Conservation (phyloP, 805 yeast genomes). For the Sugiyamaella americana region DNA sequence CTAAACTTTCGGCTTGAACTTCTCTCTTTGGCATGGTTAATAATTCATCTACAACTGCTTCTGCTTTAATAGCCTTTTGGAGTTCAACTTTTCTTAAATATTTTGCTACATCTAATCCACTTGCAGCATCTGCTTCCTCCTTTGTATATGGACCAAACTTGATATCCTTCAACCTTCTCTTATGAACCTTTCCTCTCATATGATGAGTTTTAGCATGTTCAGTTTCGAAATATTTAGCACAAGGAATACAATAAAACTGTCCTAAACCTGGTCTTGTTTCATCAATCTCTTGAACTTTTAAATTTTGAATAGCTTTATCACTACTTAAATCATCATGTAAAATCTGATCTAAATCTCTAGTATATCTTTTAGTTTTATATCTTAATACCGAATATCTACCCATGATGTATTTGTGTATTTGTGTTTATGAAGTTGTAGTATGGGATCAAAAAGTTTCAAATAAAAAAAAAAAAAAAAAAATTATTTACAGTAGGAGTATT, state of each 20-base stretch:
- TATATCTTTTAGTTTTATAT: slow-evolving; percentile 62
- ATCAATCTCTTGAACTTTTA: slow-evolving; percentile 73
- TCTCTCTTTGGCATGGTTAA: neutral
- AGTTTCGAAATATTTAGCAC: slow-evolving; percentile 86
- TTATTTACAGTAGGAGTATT: no score
- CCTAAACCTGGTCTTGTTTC: slow-evolving; percentile 92
- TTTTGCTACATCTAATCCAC: slow-evolving; percentile 67
- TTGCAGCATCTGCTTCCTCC: slow-evolving; percentile 86
- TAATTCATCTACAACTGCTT: slow-evolving; percentile 1
- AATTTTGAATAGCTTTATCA: slow-evolving; percentile 52
- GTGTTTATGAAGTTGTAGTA: neutral
- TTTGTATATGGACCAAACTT: slow-evolving; percentile 77
- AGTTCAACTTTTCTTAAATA: slow-evolving; percentile 47
- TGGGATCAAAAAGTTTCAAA: slow-evolving; percentile 1
- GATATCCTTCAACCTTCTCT: slow-evolving; percentile 74
- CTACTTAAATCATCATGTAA: slow-evolving; percentile 61
- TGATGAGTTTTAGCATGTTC: slow-evolving; percentile 69
- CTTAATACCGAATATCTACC: slow-evolving; percentile 78
- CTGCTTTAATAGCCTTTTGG: slow-evolving; percentile 8
- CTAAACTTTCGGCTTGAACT: neutral
- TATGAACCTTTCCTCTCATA: slow-evolving; percentile 70
- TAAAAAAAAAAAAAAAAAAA: slow-evolving; percentile 2
- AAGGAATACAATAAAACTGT: slow-evolving; percentile 88
- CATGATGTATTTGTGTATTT: slow-evolving; percentile 38
- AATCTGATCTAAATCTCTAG: slow-evolving; percentile 69